These are phyloP conservation scores for Diplosphaera chodatii DNA, from an alignment of 139 green algal species.

Conservation along the genomic window DNA sequence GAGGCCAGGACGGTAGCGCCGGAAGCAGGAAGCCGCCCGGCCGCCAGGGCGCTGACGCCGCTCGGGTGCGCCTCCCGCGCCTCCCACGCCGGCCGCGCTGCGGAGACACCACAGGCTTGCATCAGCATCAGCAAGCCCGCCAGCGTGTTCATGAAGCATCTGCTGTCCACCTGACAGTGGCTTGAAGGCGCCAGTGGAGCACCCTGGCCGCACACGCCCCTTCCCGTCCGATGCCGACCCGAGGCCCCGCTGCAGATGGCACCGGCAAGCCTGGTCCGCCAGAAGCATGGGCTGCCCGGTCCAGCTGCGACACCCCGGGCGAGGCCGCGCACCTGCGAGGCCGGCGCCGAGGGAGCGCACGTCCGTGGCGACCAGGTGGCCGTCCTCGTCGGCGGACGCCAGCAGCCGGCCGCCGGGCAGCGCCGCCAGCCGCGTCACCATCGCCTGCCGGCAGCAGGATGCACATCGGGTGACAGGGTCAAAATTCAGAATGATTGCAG, in stretches of 20 bases:
- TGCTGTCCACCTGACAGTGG: not conserved
- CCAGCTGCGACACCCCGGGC: no score
- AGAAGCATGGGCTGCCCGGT: no score
- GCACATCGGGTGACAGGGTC: not conserved
- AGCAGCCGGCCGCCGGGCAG: constrained; percentile 48
- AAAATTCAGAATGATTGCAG: no score
- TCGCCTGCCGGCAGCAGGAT: not conserved
- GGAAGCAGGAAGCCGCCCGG: not conserved
- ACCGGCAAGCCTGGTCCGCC: not conserved
- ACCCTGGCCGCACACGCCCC: no score
- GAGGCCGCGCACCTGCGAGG: not conserved
- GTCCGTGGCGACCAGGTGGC: constrained; percentile 48
- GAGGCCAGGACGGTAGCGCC: constrained; percentile 28
- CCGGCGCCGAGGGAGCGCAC: constrained; percentile 51
- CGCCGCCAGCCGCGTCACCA: not conserved
- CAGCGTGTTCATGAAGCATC: not conserved
- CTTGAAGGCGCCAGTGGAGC: no score
- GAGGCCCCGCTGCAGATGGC: no score
- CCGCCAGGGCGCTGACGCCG: constrained; percentile 3
- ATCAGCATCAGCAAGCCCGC: constrained; percentile 13
- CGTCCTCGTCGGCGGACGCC: constrained; percentile 52
- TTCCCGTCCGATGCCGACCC: no score
- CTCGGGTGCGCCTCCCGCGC: not conserved
- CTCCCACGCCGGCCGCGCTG: not conserved
- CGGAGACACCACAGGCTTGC: not conserved